Evolutionary conservation across 2,329 filamentous ascomycete genomes (phyloP), one percentile per base, ranked within the genome.

Genomic region (Talaromyces albobiverticillius): DNA sequence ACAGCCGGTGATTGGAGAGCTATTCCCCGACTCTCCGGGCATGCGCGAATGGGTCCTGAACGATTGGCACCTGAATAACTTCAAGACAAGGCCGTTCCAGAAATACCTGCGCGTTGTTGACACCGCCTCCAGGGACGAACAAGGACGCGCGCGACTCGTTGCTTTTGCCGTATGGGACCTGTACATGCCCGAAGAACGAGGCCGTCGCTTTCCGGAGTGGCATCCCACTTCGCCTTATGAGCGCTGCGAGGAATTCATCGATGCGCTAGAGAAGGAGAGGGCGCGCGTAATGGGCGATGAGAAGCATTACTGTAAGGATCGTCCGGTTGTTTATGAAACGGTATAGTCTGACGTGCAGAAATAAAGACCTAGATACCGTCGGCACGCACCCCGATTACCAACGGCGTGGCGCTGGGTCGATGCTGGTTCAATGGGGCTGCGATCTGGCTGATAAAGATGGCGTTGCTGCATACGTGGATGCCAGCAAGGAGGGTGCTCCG

Each of bases 321-420:
- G 4, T 18, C 43, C 32, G 40, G 32, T 47, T 31, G 29, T 40
- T 31, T 47, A 38, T 18, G 32, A 41, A 42, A 25, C 29, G 43
- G 45, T 25, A 48, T 43, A 43, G 20, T 34, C 25, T 49, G 34
- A 54, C 25, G 18, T 42, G 25, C 23, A 48, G 8, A 16, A 46
- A 53, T 26, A 41, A 49, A 74, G 74, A 73, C 56, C 64, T 76
- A 10, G 62, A 68, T 8, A 57, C 66, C 29, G 63, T 77, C 4
- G 65, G 66, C n/a, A 74, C 73, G n/a, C 67, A 74, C 51, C 75
- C 75, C 0, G 65, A 72, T 11, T 71, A 75, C 46, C 69, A 74
- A 46, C 58, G 68, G 7, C 70, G 71, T n/a, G 74, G 73, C 1
- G 73, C 73, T 1, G 74, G 67, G 2, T 61, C 62, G 6, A 64